A percentile compares a stretch with the other conserved stretches of the same genome.
Conservation (phyloP, 257 asterid genomes). For the Fraxinus quadrangulata region DNA sequence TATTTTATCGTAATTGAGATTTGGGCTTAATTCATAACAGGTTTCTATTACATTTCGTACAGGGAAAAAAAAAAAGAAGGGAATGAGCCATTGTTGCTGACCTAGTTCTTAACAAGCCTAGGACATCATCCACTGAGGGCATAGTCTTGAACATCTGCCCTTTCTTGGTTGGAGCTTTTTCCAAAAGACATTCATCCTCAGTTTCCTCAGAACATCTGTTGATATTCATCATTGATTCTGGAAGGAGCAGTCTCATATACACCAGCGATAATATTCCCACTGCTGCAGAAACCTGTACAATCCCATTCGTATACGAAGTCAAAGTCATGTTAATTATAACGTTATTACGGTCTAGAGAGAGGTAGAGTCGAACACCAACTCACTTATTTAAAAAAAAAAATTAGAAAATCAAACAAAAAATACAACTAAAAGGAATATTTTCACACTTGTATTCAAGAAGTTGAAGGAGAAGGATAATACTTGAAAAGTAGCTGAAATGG, state of each 20-base stretch:
- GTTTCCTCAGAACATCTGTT: slow-evolving; percentile 27
- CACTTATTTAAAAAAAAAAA: too few relatives aligned
- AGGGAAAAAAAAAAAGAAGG: too few relatives aligned
- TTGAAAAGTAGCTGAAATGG: slow-evolving; percentile 71
- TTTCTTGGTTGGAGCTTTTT: slow-evolving; percentile 56
- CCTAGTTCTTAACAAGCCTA: slow-evolving; percentile 70
- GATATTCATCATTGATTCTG: slow-evolving; percentile 44
- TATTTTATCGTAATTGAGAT: too few relatives aligned
- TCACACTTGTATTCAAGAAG: not conserved
- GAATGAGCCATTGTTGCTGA: slow-evolving; percentile 15
- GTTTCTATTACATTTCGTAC: too few relatives aligned
- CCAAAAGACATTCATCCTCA: slow-evolving; percentile 61
- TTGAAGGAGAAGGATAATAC: slow-evolving; percentile 31
- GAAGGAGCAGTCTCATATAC: slow-evolving; percentile 82
- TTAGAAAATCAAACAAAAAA: too few relatives aligned
- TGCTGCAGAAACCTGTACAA: slow-evolving; percentile 72
- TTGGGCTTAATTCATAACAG: too few relatives aligned
- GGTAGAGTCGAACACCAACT: too few relatives aligned
- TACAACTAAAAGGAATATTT: too few relatives aligned
- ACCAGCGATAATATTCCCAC: slow-evolving; percentile 57
- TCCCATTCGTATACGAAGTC: not conserved
- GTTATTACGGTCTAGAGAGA: too few relatives aligned
- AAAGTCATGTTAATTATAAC: not conserved
- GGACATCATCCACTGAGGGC: slow-evolving; percentile 58
- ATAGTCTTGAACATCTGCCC: slow-evolving; percentile 48